Evolutionary conservation across 306 rosid species (phyloP), one percentile per base, ranked within the genome.

Genomic region (Cicer yamashitae): DNA sequence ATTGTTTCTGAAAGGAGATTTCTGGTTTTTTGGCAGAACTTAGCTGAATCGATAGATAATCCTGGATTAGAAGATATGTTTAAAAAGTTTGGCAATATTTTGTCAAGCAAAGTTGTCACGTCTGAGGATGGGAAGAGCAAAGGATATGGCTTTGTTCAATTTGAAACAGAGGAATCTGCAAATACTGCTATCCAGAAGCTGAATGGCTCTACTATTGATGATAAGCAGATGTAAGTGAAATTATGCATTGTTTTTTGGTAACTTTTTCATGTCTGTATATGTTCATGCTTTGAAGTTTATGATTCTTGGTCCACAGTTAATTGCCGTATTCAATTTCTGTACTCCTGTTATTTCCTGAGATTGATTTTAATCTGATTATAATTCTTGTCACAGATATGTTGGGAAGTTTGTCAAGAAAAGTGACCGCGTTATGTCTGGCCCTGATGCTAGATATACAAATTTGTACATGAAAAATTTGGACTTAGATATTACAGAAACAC

Each of bases 101-200:
- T 86, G 86, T 91, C 96, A 50, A 81, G 97, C 91, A 93, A 93
- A 86, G 87, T 93, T 77, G 91, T 84, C 45, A 83, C 46, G 75
- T 84, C 84, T 48, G 98, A 93, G 22, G 93, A 87, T 82, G 98
- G 97, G 64, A 91, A 87, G 84, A 89, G 96, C 73, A 91, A 84
- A 80, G 93, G 98, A 48, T 87, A 93, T 53, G 97, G 97, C 53
- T 93, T 91, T 88, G 90, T 93, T 79, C 98, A 93, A 79, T 93
- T 93, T 56, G 96, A 91, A 58, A 71, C 86, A 40, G 97, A 88
- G 86, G 96, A 89, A 39, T 88, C 92, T 77, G 93, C 94, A 53
- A 81, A 56, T 78, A 84, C 83, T 77, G 97, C 97, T 70, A 91
- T 89, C 50, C 88, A 89, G 78, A 86, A 83, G 77, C 70, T 93